Evolutionary conservation across 2,329 filamentous ascomycete species (phyloP).

Genomic region (Curvularia sp.): DNA sequence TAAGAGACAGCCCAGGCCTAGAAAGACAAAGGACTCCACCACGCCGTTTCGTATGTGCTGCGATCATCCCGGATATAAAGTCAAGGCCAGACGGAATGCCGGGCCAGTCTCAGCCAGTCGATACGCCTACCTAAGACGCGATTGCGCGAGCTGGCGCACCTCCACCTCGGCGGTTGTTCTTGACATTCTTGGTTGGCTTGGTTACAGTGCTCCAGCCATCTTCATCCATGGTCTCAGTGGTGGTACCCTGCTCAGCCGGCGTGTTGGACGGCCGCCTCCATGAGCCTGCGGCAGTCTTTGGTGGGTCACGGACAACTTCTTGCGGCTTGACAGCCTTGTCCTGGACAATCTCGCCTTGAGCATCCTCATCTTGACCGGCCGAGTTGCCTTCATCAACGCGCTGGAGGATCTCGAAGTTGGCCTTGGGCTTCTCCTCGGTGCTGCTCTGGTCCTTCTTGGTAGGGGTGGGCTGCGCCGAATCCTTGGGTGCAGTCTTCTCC

Average conservation of each 20-base stretch:
- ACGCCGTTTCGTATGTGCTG: constrained; percentile 38
- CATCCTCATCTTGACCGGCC: constrained; percentile 55
- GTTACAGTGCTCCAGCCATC: constrained; percentile 63
- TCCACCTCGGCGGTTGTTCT: constrained; percentile 50
- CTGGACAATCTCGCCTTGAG: constrained; percentile 59
- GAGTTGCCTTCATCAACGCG: constrained; percentile 49
- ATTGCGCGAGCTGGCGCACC: constrained; percentile 53
- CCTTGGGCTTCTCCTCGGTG: constrained; percentile 55
- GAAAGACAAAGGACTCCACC: constrained; percentile 31
- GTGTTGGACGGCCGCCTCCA: constrained; percentile 50
- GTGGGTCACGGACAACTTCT: constrained; percentile 59
- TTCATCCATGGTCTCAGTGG: constrained; percentile 58
- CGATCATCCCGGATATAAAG: constrained; percentile 35
- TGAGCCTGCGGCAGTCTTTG: constrained; percentile 51
- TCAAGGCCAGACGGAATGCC: constrained; percentile 17
- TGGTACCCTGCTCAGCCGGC: constrained; percentile 46
- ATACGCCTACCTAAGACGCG: constrained; percentile 52
- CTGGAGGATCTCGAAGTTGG: constrained; percentile 64
- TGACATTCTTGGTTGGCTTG: constrained; percentile 53
- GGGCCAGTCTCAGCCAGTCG: constrained; percentile 17
- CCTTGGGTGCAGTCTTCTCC: constrained; percentile 66
- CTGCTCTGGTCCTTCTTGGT: constrained; percentile 48
- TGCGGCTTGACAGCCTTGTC: constrained; percentile 65
- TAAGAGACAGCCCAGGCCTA: constrained; percentile 33
- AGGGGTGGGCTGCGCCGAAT: constrained; percentile 50